phyloP scores from a whole-genome alignment of 2,329 filamentous ascomycete species.

The Cordyceps sp. region DNA sequence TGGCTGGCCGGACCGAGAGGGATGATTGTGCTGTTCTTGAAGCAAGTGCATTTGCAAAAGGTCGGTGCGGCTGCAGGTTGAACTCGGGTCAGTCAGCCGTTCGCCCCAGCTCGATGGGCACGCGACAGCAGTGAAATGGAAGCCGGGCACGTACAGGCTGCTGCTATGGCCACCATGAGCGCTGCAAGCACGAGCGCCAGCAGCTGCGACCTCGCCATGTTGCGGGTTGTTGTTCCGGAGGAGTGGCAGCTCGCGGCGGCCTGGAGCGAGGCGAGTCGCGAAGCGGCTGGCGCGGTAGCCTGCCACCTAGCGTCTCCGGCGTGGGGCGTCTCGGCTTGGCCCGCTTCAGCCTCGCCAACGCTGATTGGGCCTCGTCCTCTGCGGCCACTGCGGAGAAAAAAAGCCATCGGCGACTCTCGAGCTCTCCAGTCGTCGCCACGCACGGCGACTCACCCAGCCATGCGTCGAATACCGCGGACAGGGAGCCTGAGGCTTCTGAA shows the following conservation, averaged over 20 bases:
- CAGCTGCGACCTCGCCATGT: slow-evolving; percentile 24
- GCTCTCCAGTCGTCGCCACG: background rate
- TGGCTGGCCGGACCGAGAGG: slow-evolving; percentile 30
- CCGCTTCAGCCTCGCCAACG: slow-evolving; percentile 8
- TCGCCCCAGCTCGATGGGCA: no score
- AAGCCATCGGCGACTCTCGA: background rate
- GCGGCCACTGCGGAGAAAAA: no score
- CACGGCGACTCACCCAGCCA: slow-evolving; percentile 8
- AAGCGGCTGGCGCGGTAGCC: background rate
- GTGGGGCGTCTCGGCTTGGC: background rate
- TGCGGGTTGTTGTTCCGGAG: no score
- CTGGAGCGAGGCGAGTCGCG: background rate
- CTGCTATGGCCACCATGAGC: slow-evolving; percentile 18
- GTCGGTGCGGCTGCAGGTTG: slow-evolving; percentile 38
- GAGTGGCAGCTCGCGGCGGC: no score
- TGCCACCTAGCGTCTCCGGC: background rate
- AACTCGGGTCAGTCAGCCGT: no score
- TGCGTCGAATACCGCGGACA: slow-evolving; percentile 25
- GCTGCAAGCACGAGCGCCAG: slow-evolving; percentile 19
- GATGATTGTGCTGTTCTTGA: slow-evolving; percentile 53
- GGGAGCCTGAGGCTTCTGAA: slow-evolving; percentile 16
- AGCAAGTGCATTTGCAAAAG: slow-evolving; percentile 57
- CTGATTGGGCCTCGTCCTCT: slow-evolving; percentile 10
- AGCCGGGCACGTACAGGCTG: slow-evolving; percentile 24
- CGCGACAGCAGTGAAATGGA: no score